Base-by-base conservation (phyloP, 2,329 filamentous ascomycete species). In the Neoscytalidium dimidiatum region DNA sequence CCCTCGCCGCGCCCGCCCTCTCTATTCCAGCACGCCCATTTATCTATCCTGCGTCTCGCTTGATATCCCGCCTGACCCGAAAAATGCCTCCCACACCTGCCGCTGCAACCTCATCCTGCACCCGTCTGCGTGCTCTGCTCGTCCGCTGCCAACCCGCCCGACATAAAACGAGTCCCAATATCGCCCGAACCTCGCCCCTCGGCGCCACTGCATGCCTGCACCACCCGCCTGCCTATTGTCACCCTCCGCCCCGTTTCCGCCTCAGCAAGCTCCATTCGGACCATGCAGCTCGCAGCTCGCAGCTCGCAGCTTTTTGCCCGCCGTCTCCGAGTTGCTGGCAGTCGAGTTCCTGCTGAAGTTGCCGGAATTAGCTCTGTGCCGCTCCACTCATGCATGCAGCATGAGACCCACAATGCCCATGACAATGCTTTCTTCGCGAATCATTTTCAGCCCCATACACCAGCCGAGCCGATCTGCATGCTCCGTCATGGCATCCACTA, bases 1-100 rank as follows among this genome's bases (percentile, higher is more conserved):
- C 28, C 17, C 49, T 41, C 31, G 29, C 49, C 11, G 6, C 19
- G n/a, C 38, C 9, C 38, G 11, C 38, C 7, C n/a, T 17, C 7
- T 11, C 13, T 4, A 5, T 41, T 41, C 38, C 9, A 41, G 38
- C 9, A 41, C 9, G 38, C 33, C 21, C 52, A 57, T 57, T 43
- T 43, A 38, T 43, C 11, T 57, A 56, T 56, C 51, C 26, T 9
- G 21, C 46, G 46, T 23, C 28, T 57, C 52, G 52, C 33, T 41
- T 57, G 52, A 35, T 8, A n/a, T 41, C 19, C 52, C 52, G 35
- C 52, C 52, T 57, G 52, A 57, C 52, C 52, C 52, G 35, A 28
- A 35, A 17, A 23, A 35, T 6, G 9, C 51, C 19, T 19, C 51
- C 31, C 7, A 9, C 26, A 4, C 46, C 23, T 4, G 1, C 46